Conservation (phyloP, 768 basidiomycete species). For the Hemileccinum impolitum region DNA sequence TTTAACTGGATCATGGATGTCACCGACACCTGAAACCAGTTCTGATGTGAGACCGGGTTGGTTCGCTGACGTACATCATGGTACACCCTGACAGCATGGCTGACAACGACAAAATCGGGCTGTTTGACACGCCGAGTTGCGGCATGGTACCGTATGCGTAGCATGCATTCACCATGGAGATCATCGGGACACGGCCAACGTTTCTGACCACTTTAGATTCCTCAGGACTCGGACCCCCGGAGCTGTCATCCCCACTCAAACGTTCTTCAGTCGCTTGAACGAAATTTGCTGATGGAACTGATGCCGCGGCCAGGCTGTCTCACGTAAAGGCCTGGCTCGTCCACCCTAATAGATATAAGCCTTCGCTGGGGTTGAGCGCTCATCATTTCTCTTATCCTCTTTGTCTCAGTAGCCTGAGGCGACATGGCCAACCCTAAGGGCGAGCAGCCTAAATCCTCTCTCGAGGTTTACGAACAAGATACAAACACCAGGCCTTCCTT, state of each 20-base stretch:
- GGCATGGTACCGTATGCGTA: not conserved
- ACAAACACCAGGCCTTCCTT: slow-evolving; percentile 36
- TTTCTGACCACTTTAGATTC: not conserved
- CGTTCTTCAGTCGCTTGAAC: not conserved
- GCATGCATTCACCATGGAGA: slow-evolving; percentile 1
- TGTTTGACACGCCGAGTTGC: not conserved
- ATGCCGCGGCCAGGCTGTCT: not conserved
- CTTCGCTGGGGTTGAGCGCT: not conserved
- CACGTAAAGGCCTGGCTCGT: not conserved
- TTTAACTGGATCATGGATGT: not conserved
- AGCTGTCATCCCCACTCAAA: not conserved
- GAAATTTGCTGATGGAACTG: not conserved
- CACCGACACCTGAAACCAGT: not conserved
- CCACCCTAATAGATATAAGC: not conserved
- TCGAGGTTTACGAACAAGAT: slow-evolving; percentile 29
- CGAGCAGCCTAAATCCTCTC: slow-evolving; percentile 7
- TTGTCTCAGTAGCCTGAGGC: not conserved
- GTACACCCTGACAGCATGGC: not conserved
- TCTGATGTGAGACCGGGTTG: not conserved
- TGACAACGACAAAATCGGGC: not conserved
- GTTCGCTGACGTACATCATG: not conserved
- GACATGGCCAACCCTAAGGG: slow-evolving; percentile 11
- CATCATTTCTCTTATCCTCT: not conserved
- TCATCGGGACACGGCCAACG: not conserved
- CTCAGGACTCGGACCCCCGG: not conserved